Percentiles rank a stretch among this genome's conserved stretches.
These are phyloP conservation scores for Aquilaria malaccensis DNA, from an alignment of 345 rosid genomes.

Conservation along the genomic window DNA sequence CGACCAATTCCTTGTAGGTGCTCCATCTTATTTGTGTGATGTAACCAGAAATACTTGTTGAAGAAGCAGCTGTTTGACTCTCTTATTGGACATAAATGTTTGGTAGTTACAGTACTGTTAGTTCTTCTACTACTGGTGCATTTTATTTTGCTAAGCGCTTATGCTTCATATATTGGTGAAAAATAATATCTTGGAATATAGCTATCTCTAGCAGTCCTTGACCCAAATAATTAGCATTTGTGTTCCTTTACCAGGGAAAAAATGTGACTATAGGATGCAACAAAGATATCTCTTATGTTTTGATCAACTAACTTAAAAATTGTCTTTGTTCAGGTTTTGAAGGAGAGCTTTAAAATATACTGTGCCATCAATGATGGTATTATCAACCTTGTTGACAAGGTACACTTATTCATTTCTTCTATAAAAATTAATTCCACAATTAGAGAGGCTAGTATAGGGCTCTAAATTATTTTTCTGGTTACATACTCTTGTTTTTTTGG, in stretches of 20 bases:
- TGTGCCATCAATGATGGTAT: slow-evolving; percentile 90
- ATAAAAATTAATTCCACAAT: background rate
- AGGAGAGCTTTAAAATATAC: slow-evolving; percentile 85
- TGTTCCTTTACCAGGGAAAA: background rate
- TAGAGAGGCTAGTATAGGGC: too few species aligned
- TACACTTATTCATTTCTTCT: slow-evolving; percentile 12
- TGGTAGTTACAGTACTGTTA: background rate
- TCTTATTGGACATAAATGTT: too few species aligned
- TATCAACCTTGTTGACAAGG: slow-evolving; percentile 90
- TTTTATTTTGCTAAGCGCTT: too few species aligned
- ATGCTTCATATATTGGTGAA: background rate
- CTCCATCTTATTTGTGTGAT: too few species aligned
- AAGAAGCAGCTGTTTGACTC: too few species aligned
- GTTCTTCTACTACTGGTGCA: background rate
- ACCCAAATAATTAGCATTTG: too few species aligned
- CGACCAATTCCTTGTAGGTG: too few species aligned
- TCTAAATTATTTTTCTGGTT: slow-evolving; percentile 9
- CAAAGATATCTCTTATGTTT: background rate
- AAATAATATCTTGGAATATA: background rate
- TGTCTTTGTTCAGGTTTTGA: slow-evolving; percentile 55
- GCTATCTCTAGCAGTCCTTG: background rate
- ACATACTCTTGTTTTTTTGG: slow-evolving; percentile 2
- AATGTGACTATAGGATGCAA: too few species aligned
- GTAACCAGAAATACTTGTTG: too few species aligned
- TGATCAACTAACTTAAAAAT: background rate